Evolutionary conservation across 1,284 basidiomycete species (phyloP), one percentile per base, ranked within the genome.

Genomic region (Puccinia triticina): DNA sequence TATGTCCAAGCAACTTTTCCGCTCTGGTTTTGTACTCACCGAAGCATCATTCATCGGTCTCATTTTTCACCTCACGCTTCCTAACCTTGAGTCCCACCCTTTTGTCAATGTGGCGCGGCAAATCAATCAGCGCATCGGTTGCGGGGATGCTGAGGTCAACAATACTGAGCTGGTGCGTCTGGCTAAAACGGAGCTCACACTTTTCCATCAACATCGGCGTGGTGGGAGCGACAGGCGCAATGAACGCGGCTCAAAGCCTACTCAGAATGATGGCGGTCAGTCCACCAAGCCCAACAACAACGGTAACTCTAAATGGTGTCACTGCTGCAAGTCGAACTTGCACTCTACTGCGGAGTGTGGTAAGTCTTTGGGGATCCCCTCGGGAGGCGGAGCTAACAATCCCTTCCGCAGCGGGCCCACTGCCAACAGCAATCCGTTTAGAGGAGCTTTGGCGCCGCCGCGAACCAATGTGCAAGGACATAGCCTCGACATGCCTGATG

Each of bases 71-170:
- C 72, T 74, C 23, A 57, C 53, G 0, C 32, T 74, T 14, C 72
- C 72, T 4, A 74, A 74, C 18, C 7, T 74, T 0, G 53, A 74
- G n/a, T 8, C 4, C 18, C 26, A 34, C 23, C 72, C 72, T 8
- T 59, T 74, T 40, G 53, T 57, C 14, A 74, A 74, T 32, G 32
- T 74, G 5, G n/a, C 29, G 5, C 32, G 32, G 3, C 72, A 74
- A 40, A 2, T 74, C 26, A 32, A 74, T 29, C 26, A 26, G 14
- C 4, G 26, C 2, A 34, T 57, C 50, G 16, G 40, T 2, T 18
- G 23, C 1, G 34, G 23, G 8, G 23, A 29, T 7, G 11, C 11
- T 8, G 21, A 72, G 1, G 69, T 72, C 16, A 21, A 10, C 3
- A 73, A 29, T 32, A 8, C 8, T n/a, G 71, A 55, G 18, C 34